A percentile compares a stretch with the other conserved stretches of the same genome.
These are phyloP conservation scores for Incumbomyces delicatus DNA, from an alignment of 2,329 filamentous ascomycete genomes.

Conservation along the genomic window DNA sequence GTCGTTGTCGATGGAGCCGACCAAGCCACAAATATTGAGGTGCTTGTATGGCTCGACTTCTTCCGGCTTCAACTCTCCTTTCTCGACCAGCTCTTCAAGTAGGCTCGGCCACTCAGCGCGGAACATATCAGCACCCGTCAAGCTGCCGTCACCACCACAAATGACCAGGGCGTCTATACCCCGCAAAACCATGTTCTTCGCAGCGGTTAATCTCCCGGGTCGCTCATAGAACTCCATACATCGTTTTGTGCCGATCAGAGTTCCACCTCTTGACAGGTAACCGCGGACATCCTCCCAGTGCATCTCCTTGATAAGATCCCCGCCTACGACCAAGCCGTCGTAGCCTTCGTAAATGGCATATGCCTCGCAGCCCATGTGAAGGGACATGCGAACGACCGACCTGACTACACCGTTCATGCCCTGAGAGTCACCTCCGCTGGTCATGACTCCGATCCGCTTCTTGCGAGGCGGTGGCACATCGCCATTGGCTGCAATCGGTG, in stretches of 20 bases:
- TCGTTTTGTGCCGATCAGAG: constrained; percentile 87
- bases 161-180: constrained; percentile 95
- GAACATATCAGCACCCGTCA: constrained; percentile 93
- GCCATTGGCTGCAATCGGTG: constrained; percentile 9
- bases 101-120: constrained; percentile 84
- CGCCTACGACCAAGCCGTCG: constrained; percentile 84
- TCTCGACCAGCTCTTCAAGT: constrained; percentile 71
- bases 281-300: constrained; percentile 89
- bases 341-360: constrained; percentile 89
- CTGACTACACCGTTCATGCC: constrained; percentile 91
- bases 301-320: constrained; percentile 78
- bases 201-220: constrained; percentile 68
- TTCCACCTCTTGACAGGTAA: constrained; percentile 88
- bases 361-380: constrained; percentile 70
- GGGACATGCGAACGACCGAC: constrained; percentile 82
- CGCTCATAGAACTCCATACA: constrained; percentile 90
- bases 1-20: constrained; percentile 97
- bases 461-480: constrained; percentile 33
- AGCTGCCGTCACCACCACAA: constrained; percentile 89
- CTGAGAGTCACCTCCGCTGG: constrained; percentile 84
- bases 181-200: constrained; percentile 86
- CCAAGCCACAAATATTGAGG: constrained; percentile 91
- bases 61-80: constrained; percentile 57
- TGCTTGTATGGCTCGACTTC: constrained; percentile 70
- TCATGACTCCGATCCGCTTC: constrained; percentile 78